Conservation (phyloP, 2,329 filamentous ascomycete genomes). For the Cladosporium austrohemisphaericum region DNA sequence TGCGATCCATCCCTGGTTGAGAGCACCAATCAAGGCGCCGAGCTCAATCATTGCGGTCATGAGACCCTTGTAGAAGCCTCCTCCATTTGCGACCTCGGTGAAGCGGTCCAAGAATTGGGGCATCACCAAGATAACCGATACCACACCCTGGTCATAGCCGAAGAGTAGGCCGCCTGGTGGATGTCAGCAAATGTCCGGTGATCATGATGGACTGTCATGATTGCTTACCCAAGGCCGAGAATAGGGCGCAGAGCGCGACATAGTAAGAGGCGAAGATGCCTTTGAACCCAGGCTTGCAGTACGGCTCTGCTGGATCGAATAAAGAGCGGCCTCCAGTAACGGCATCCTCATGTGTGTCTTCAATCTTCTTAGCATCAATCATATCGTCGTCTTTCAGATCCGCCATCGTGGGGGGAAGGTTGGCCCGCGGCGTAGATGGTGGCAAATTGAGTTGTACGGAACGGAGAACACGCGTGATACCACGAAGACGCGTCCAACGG, state of each 20-base stretch:
- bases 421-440: background rate
- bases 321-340: constrained; percentile 1
- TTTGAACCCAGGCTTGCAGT: constrained; percentile 31
- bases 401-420: background rate
- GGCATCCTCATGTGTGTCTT: constrained; percentile 7
- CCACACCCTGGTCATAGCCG: constrained; percentile 36
- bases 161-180: constrained; percentile 10
- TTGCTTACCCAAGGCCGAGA: constrained; percentile 7
- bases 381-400: constrained; percentile 8
- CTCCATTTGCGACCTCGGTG: constrained; percentile 30
- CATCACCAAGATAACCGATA: constrained; percentile 44
- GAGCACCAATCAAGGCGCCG: constrained; percentile 36
- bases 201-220: background rate
- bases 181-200: background rate
- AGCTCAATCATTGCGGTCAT: constrained; percentile 45
- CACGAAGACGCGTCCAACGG: background rate
- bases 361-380: constrained; percentile 13
- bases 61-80: constrained; percentile 38
- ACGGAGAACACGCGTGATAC: background rate
- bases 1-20: constrained; percentile 35
- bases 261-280: constrained; percentile 41
- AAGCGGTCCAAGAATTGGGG: constrained; percentile 41
- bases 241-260: constrained; percentile 25
- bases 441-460: background rate
- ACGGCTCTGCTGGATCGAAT: constrained; percentile 17